phyloP scores from a whole-genome alignment of 768 basidiomycete genomes.

The Sporobolomyces pararoseus region DNA sequence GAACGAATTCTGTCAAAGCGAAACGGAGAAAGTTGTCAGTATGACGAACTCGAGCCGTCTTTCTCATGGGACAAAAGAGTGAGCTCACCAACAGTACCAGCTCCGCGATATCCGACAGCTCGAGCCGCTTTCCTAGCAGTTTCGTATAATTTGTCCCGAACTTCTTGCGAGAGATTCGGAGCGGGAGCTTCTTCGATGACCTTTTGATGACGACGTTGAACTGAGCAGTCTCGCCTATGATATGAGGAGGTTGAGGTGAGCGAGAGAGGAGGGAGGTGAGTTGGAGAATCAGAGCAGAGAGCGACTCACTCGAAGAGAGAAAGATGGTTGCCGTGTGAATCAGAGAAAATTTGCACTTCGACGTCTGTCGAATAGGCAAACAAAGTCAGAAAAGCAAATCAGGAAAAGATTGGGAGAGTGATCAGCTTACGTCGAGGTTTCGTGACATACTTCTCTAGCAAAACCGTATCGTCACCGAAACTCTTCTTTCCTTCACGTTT shows the following conservation, averaged over 20 bases:
- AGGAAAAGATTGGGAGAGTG: too few species aligned
- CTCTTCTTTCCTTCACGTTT: slow-evolving; percentile 81
- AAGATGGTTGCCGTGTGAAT: slow-evolving; percentile 71
- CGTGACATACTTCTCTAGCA: slow-evolving; percentile 84
- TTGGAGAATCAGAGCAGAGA: slow-evolving; percentile 78
- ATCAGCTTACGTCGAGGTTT: slow-evolving; percentile 63
- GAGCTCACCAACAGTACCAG: slow-evolving; percentile 66
- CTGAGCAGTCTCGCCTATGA: slow-evolving; percentile 33
- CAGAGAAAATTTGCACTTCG: slow-evolving; percentile 92
- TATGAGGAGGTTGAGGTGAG: neutral
- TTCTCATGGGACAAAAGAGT: too few species aligned
- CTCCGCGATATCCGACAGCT: slow-evolving; percentile 86
- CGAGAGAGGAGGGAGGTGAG: slow-evolving; percentile 51
- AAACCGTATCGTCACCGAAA: slow-evolving; percentile 75
- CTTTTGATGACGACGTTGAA: slow-evolving; percentile 67
- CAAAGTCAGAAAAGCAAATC: neutral
- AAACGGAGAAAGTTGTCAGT: too few species aligned
- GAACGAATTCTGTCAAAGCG: slow-evolving; percentile 73
- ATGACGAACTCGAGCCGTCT: too few species aligned
- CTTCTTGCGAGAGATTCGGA: slow-evolving; percentile 72
- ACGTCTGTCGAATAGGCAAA: slow-evolving; percentile 51
- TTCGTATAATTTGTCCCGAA: slow-evolving; percentile 72
- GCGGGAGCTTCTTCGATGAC: slow-evolving; percentile 85
- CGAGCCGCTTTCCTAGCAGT: slow-evolving; percentile 90
- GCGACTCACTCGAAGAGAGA: slow-evolving; percentile 75